Base-by-base conservation (phyloP, 129 eudicot species). In the Pulicaria dysenterica region DNA sequence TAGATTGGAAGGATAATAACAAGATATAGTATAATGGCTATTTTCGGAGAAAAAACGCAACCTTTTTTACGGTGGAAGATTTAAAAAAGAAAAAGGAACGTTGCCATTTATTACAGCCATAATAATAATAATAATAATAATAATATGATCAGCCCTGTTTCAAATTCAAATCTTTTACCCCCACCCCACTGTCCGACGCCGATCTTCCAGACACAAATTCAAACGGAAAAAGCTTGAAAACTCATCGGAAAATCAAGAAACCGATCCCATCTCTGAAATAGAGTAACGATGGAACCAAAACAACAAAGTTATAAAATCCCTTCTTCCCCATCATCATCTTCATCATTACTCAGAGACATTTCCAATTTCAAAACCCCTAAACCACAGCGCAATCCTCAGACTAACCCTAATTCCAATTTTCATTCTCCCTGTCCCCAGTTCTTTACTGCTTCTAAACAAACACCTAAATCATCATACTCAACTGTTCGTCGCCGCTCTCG, bases 301-400 rank as follows among this genome's bases (percentile, higher is more conserved):
- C 73, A 64, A 58, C 73, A 58, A 46, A 67, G 67, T 17, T 75
- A 65, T 16, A 58, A 81, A 51, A 65, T 42, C 36, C 85, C 79
- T 5, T 76, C 88, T 16, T 80, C 92, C 19, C 88, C 96, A 69
- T 72, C 82, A 7, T 73, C 83, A 10, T 83, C 86, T 48, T 45
- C 74, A 2, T 65, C 42, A 14, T 14, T 91, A 31, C 78, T 93
- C 67, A 86, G 79, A 17, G 99, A 94, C 79, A 75, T 94, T 66
- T 94, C 98, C 2, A 94, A 94, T 83, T 82, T 85, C 85, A 90
- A 90, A 83, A 87, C 98, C 79, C 97, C 97, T 3, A 85, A 73
- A 73, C 96, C 95, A 11, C 84, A 65, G 56, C 83, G 65, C 69
- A 72, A 58, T 51, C 57, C 56, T 64, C 64, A 73, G 64, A 56